A percentile compares a stretch with the other conserved stretches of the same genome.
phyloP scores from a whole-genome alignment of 192 early-diverging fungal species.

The Lobosporangium transversale region DNA sequence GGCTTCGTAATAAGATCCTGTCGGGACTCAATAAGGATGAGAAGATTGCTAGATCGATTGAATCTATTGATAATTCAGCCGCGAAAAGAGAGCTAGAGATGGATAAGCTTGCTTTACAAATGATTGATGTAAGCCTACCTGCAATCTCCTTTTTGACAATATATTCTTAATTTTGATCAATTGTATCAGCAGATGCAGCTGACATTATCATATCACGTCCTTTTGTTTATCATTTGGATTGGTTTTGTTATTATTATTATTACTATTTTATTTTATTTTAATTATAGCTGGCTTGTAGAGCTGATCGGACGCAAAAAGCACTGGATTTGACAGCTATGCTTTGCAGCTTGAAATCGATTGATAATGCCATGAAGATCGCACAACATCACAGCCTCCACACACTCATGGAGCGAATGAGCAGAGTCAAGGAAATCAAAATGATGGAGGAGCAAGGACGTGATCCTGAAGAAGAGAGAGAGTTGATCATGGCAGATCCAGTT shows the following conservation, averaged over 20 bases:
- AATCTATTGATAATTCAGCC: conserved; percentile 50
- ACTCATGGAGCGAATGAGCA: conserved; percentile 83
- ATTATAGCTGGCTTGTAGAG: conserved; percentile 76
- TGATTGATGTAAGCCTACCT: conserved; percentile 79
- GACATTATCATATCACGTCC: no score
- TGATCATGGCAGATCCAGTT: conserved; percentile 37
- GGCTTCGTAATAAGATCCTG: conserved; percentile 62
- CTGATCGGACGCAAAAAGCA: conserved; percentile 78
- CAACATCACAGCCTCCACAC: conserved; percentile 66
- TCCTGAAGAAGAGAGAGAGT: conserved; percentile 23
- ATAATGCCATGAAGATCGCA: conserved; percentile 88
- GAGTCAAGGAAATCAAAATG: conserved; percentile 27
- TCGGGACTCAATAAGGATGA: conserved; percentile 68
- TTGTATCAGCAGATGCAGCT: no score
- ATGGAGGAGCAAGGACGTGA: conserved; percentile 27
- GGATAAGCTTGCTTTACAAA: conserved; percentile 80
- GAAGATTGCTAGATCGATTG: conserved; percentile 52
- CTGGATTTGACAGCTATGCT: conserved; percentile 81
- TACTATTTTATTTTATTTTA: no score
- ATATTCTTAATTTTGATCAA: no score
- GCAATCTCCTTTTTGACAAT: no score
- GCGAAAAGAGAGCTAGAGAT: conserved; percentile 71
- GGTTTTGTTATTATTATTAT: no score
- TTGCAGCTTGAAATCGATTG: conserved; percentile 71
- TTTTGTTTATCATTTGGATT: no score